Evolutionary conservation across 306 rosid species (phyloP), one percentile per base, ranked within the genome.

Genomic region (Pyrus communis): DNA sequence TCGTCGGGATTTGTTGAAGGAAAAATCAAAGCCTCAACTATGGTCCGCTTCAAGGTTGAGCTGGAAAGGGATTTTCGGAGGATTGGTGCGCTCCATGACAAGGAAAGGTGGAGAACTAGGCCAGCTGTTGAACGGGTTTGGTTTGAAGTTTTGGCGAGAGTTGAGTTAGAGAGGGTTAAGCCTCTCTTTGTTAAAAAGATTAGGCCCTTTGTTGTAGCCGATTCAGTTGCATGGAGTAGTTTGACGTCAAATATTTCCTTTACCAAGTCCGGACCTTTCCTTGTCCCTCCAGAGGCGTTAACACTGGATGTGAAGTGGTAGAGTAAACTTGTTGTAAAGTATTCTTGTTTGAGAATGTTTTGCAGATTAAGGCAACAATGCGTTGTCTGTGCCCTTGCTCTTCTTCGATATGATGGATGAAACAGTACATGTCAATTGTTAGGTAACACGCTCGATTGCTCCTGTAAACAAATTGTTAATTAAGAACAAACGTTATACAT

Each of bases 251-350:
- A 95, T 86, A 82, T 87, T 77, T 95, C 97, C 15, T 92, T 88
- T 75, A 89, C 97, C 22, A 85, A 89, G 75, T 80, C 87, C 59
- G 86, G 88, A 38, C 89, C 97, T 35, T 75, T 87, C 57, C 93
- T 92, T 69, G 90, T 90, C 72, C 91, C 97, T 49, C 79, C 97
- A 0, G 97, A 92, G 77, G 89, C 98, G 43, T 88, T 95, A 31
- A 95, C 98, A 15, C 82, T 95, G 79, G 98, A 88, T 85, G 87
- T 95, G 75, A 90, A 92, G 82, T 95, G 96, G 98, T 92, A 95
- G 87, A 75, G 64, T 14, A 74, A 77, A 69, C 73, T 79, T 43
- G 61, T 69, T 84, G 74, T 84, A 71, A 54, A 77, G 69, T 40
- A 63, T 46, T 75, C 22, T 9, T 51, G 13, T 66, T 55, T 71